Evolutionary conservation across 1,284 basidiomycete genomes (phyloP).

Genomic region (Apiotrichum mycotoxinovorans): DNA sequence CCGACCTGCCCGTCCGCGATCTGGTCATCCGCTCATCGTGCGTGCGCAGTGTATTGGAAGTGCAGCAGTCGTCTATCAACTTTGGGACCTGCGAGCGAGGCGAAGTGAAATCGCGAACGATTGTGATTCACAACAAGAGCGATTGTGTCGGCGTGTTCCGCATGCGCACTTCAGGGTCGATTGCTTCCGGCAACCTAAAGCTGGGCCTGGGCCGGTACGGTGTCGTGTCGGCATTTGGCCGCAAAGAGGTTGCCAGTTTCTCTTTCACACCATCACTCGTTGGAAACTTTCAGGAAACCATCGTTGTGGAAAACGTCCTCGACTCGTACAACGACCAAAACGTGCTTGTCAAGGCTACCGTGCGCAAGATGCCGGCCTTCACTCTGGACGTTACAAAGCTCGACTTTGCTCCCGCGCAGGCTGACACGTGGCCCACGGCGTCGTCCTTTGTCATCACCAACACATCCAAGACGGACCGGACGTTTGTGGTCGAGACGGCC

Average conservation of each 20-base stretch:
- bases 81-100: constrained; percentile 56
- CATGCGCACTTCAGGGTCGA: constrained; percentile 54
- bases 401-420: constrained; percentile 18
- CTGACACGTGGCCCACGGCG: constrained; percentile 25
- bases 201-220: constrained; percentile 54
- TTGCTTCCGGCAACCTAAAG: constrained; percentile 54
- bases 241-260: constrained; percentile 52
- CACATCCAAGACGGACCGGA: constrained; percentile 50
- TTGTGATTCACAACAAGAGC: constrained; percentile 53
- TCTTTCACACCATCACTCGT: constrained; percentile 51
- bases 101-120: constrained; percentile 52
- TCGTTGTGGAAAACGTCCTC: constrained; percentile 54
- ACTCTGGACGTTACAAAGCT: constrained; percentile 45
- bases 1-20: constrained; percentile 54
- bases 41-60: constrained; percentile 52
- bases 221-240: constrained; percentile 54
- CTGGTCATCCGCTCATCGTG: constrained; percentile 52
- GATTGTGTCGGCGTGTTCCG: constrained; percentile 53
- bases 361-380: constrained; percentile 53
- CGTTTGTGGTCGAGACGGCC: constrained; percentile 46
- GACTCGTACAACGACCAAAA: constrained; percentile 53
- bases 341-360: constrained; percentile 53
- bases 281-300: constrained; percentile 53
- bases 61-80: constrained; percentile 55
- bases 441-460: constrained; percentile 51